Conservation (phyloP, 768 basidiomycete genomes). For the Auriculariales sp. region DNA sequence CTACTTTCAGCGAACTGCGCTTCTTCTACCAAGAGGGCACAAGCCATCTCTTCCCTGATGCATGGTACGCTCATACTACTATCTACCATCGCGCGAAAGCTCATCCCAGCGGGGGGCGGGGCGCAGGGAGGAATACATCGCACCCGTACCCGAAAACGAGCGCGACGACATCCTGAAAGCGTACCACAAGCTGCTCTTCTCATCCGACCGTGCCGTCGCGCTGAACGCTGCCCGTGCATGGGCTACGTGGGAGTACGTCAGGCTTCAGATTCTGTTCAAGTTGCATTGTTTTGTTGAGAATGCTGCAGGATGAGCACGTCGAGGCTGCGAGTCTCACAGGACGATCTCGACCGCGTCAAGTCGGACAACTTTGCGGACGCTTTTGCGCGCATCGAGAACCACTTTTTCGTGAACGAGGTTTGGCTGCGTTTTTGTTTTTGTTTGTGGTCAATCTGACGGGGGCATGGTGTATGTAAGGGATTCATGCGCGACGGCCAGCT, state of each 20-base stretch:
- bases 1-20: conserved; percentile 43
- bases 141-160: conserved; percentile 67
- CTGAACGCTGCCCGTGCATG: conserved; percentile 68
- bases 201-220: conserved; percentile 49
- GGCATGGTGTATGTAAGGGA: conserved; percentile 32
- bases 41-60: conserved; percentile 73
- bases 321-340: conserved; percentile 54
- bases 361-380: conserved; percentile 66
- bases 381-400: conserved; percentile 81
- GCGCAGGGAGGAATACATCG: conserved; percentile 67
- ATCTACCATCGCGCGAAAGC: not conserved
- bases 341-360: conserved; percentile 51
- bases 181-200: conserved; percentile 68
- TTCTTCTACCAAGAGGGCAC: conserved; percentile 90
- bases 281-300: not conserved
- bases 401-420: conserved; percentile 77
- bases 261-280: not conserved
- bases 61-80: conserved; percentile 40
- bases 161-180: conserved; percentile 70
- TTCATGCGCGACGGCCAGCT: conserved; percentile 85
- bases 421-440: conserved; percentile 9
- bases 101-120: too few relatives aligned
- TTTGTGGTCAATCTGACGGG: not conserved
- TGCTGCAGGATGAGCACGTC: conserved; percentile 64
- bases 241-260: conserved; percentile 78